phyloP scores from a whole-genome alignment of 352 stramenopile species.

The Phytopythium litorale region DNA sequence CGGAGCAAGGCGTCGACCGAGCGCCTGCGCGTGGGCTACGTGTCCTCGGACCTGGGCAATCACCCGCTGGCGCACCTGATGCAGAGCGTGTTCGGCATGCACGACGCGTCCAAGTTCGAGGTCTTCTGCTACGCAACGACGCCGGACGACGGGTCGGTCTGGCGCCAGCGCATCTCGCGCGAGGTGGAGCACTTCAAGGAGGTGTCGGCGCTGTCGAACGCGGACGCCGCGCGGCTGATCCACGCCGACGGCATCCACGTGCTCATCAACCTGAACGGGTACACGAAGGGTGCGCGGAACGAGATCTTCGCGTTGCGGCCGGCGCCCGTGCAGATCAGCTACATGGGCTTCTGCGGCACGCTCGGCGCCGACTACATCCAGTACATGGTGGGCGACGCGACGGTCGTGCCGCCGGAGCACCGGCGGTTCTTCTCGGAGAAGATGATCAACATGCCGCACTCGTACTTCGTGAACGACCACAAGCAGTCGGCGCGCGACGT shows the following conservation, averaged over 20 bases:
- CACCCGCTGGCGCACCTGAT: slow-evolving; percentile 91
- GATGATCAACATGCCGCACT: slow-evolving; percentile 90
- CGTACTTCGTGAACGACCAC: slow-evolving; percentile 93
- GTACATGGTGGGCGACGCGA: slow-evolving; percentile 89
- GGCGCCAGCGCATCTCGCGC: slow-evolving; percentile 73
- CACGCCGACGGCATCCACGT: slow-evolving; percentile 85
- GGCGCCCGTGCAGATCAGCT: slow-evolving; percentile 86
- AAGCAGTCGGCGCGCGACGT: slow-evolving; percentile 82
- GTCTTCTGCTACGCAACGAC: slow-evolving; percentile 89
- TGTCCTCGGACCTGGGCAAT: slow-evolving; percentile 91
- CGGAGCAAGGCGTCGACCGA: slow-evolving; percentile 61
- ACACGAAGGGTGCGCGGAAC: slow-evolving; percentile 90
- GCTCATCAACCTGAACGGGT: slow-evolving; percentile 92
- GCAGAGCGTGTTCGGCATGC: slow-evolving; percentile 89
- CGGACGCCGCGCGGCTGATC: slow-evolving; percentile 79
- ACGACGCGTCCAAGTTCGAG: slow-evolving; percentile 85
- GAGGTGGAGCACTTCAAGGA: slow-evolving; percentile 90
- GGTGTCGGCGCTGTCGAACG: slow-evolving; percentile 59
- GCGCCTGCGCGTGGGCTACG: slow-evolving; percentile 84
- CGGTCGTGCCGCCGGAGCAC: slow-evolving; percentile 63
- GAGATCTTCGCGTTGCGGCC: slow-evolving; percentile 93
- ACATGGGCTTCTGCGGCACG: slow-evolving; percentile 90
- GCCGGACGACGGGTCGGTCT: slow-evolving; percentile 72
- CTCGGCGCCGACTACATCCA: slow-evolving; percentile 91
- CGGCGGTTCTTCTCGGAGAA: slow-evolving; percentile 85